Base-by-base conservation (phyloP, 2,329 filamentous ascomycete species). In the Trichoderma koningiopsis region DNA sequence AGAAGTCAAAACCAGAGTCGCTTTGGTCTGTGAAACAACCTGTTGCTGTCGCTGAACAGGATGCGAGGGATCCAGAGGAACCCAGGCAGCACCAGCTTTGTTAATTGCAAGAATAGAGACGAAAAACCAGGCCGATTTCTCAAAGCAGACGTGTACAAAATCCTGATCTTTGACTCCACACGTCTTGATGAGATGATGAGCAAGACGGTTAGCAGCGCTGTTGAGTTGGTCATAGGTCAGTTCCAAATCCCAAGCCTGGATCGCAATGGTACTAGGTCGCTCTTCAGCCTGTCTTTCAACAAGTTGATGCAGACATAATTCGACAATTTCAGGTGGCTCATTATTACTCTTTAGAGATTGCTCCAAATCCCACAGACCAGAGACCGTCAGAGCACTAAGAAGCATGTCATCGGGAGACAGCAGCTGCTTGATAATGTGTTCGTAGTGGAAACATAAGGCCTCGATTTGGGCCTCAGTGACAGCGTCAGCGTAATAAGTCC, bases 131-230 rank as follows among this genome's bases (percentile, higher is more conserved):
- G 66, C 61, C 0, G 74, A 76, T 59, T 79, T 79, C 37, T 77
- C 75, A 19, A 78, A 77, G 57, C 74, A 77, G 0, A 79, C 57
- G 8, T 75, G 74, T 0, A 79, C 71, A 8, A 71, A 55, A 29
- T 71, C 70, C 14, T 60, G 49, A 1, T 63, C 43, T 35, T 37
- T 37, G 47, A 71, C 68, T 2, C 55, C 58, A 52, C 60, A 59
- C 5, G n/a, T 19, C 4, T 70, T 59, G 6, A 68, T 43, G 19
- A 71, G 67, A 68, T 68, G n/a, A 14, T 70, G 56, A 1, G 62
- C 68, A 35, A 70, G 63, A 5, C 68, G 61, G 63, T 68, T 68
- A 2, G 68, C 63, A n/a, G 68, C 55, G 13, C 47, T 2, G 49
- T 70, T 22, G 10, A 70, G 56, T 24, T 70, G 37, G 2, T 33